Conservation (phyloP, 225 moss, liverwort and hornwort genomes). For the Physcomitrellopsis africana region DNA sequence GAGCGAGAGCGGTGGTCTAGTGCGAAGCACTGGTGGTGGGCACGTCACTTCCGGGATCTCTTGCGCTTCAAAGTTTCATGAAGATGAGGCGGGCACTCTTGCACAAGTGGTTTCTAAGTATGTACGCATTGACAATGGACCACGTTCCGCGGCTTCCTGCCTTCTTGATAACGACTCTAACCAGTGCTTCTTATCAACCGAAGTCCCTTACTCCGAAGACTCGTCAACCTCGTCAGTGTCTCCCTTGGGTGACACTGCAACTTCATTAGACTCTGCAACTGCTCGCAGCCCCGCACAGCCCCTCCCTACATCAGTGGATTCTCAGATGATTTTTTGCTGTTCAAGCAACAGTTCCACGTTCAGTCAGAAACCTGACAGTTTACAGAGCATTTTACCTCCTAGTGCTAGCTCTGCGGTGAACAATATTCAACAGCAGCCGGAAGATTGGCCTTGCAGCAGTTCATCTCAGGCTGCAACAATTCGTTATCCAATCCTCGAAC, state of each 20-base stretch:
- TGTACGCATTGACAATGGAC: conserved; percentile 13
- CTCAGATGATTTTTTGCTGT: not conserved
- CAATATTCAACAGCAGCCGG: not conserved
- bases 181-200: conserved; percentile 36
- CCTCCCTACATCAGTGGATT: not conserved
- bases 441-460: not conserved
- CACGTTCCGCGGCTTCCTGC: not conserved
- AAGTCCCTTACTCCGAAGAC: conserved; percentile 41
- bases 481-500: conserved; percentile 25
- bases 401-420: not conserved
- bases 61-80: conserved; percentile 17
- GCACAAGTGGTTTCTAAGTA: conserved; percentile 46
- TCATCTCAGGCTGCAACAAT: not conserved
- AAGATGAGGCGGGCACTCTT: conserved; percentile 32
- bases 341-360: not conserved
- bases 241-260: conserved; percentile 31
- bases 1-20: not conserved
- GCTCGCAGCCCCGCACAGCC: conserved; percentile 4
- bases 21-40: not conserved
- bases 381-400: conserved; percentile 29
- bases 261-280: conserved; percentile 26
- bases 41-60: not conserved
- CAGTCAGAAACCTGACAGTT: conserved; percentile 28
- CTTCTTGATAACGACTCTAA: conserved; percentile 9
- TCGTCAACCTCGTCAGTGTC: conserved; percentile 32